Evolutionary conservation across 768 basidiomycete genomes (phyloP).

Genomic region (Collybiopsis luxurians): DNA sequence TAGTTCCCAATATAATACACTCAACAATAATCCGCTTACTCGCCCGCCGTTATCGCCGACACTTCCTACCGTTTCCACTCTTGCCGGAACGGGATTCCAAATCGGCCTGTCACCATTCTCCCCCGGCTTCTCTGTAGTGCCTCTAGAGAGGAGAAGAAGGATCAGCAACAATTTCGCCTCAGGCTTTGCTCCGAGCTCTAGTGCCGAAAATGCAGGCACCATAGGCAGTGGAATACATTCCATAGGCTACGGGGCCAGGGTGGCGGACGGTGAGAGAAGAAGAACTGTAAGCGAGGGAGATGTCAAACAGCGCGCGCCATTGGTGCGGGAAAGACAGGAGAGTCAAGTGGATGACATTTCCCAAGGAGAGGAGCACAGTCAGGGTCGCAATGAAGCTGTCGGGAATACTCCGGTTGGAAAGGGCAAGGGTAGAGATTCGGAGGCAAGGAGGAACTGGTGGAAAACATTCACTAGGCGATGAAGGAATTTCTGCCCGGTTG

Average conservation of each 20-base stretch:
- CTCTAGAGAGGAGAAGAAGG: constrained; percentile 44
- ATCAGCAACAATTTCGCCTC: constrained; percentile 34
- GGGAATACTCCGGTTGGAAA: constrained; percentile 12
- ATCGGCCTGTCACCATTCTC: constrained; percentile 75
- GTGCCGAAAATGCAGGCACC: neutral
- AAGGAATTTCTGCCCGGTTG: neutral
- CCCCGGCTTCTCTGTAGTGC: constrained; percentile 74
- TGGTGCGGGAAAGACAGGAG: constrained; percentile 13
- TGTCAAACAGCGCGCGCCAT: constrained; percentile 15
- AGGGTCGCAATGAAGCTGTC: constrained; percentile 5
- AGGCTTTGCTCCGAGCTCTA: neutral
- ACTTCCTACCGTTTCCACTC: constrained; percentile 33
- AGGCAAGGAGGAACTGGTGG: constrained; percentile 9
- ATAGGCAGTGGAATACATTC: neutral
- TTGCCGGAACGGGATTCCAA: constrained; percentile 55
- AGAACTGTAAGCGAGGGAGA: constrained; percentile 56
- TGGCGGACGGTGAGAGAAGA: constrained; percentile 27
- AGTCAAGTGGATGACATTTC: constrained; percentile 6
- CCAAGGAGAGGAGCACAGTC: constrained; percentile 4
- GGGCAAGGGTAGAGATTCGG: constrained; percentile 11
- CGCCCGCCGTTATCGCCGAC: constrained; percentile 24
- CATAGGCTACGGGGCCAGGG: constrained; percentile 1
- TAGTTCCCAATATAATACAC: constrained; percentile 4
- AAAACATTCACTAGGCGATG: neutral
- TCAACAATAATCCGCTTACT: constrained; percentile 1